Evolutionary conservation across 1,284 basidiomycete genomes (phyloP).

Genomic region (Leccinum cinnamomeum): DNA sequence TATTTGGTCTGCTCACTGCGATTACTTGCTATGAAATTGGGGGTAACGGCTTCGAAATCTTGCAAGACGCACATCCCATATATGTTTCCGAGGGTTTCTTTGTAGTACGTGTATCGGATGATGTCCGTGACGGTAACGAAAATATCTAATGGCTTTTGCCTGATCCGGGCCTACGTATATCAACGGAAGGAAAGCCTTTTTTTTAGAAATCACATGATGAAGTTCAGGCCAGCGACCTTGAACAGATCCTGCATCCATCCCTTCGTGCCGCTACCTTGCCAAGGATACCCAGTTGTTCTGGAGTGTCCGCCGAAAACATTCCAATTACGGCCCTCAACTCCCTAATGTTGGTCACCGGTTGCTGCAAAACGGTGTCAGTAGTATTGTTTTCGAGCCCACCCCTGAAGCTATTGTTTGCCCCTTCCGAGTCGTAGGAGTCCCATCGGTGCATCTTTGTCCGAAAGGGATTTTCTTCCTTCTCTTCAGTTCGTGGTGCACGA

Average conservation of each 20-base stretch:
- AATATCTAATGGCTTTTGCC: too few relatives aligned
- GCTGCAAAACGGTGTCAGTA: not conserved
- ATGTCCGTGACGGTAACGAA: too few relatives aligned
- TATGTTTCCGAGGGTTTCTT: too few relatives aligned
- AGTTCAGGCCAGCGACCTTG: not conserved
- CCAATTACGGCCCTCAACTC: not conserved
- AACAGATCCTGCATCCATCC: not conserved
- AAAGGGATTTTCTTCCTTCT: not conserved
- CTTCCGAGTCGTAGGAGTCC: too few relatives aligned
- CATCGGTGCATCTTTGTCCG: not conserved
- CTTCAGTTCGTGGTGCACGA: not conserved
- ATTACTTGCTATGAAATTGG: too few relatives aligned
- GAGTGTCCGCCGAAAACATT: not conserved
- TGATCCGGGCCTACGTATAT: too few relatives aligned
- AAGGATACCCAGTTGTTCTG: not conserved
- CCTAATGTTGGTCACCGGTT: not conserved
- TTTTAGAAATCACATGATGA: not conserved
- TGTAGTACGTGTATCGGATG: too few relatives aligned
- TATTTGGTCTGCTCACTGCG: too few relatives aligned
- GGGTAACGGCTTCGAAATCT: too few relatives aligned
- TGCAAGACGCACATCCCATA: too few relatives aligned
- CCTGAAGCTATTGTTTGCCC: too few relatives aligned
- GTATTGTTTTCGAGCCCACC: not conserved
- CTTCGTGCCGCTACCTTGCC: not conserved
- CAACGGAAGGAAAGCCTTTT: not conserved